Base-by-base conservation (phyloP, 768 basidiomycete genomes). In the Boletus tomentosulus region DNA sequence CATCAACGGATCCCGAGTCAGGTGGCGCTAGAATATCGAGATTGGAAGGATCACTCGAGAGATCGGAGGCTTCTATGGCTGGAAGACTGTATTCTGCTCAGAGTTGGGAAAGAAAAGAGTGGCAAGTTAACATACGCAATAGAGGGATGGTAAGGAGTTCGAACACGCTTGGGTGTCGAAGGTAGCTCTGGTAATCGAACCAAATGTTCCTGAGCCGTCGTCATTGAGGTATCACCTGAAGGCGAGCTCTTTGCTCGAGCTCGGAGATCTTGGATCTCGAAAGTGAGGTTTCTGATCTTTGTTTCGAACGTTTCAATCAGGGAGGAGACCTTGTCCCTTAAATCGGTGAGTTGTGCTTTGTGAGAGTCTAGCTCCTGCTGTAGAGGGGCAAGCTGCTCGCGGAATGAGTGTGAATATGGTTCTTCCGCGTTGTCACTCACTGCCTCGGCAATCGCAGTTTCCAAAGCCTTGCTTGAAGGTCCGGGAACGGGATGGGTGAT, bases 311-410 rank as follows among this genome's bases (percentile, higher is more conserved):
- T 66, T 34, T 65, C 64, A 15, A 70, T 57, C 49, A 70, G 19
- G 50, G 54, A 57, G 48, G 70, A 55, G 15, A 70, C 59, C 45
- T 68, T 70, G 35, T 70, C 62, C 53, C 59, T 70, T 12, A 70
- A 50, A 38, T 71, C 66, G 28, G 56, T 69, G 22, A 82, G 61
- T 60, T 83, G 78, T 33, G 71, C 63, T 63, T 75, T 77, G 48
- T 83, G 71, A 3, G 71, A 66, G 51, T 76, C 69, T 22, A 82
- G 62, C 59, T 81, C 81, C 47, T 76, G 74, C 50, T 78, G 74
- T 13, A 86, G 62, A 16, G 84, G 82, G 35, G 72, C 75, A 51
- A 82, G 59, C 82, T 83, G 46, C 34, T 55, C 50, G 55, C 30
- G 12, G 34, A 12, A 34, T 66, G 49, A 54, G 57, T 51, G 42